A percentile compares a stretch with the other conserved stretches of the same genome.
Conservation (phyloP, 495 filamentous ascomycete genomes). For the Gamarada debralockiae region DNA sequence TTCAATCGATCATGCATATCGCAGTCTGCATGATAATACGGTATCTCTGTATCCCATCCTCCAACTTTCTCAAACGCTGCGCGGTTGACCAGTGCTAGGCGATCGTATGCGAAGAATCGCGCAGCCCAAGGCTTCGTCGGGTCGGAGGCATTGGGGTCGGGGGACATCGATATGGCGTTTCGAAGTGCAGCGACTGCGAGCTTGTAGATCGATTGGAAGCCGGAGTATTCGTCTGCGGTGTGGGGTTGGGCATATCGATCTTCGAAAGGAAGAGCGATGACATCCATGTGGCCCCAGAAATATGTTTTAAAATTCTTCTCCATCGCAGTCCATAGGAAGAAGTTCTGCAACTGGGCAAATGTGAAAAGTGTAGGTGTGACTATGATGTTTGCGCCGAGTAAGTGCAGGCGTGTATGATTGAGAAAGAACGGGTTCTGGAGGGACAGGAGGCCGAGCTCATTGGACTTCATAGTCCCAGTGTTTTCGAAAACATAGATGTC, state of each 20-base stretch:
- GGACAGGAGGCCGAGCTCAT: slow-evolving; percentile 42
- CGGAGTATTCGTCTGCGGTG: too few relatives aligned
- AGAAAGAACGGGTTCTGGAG: slow-evolving; percentile 61
- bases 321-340: slow-evolving; percentile 44
- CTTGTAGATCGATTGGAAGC: slow-evolving; percentile 51
- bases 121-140: slow-evolving; percentile 36
- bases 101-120: slow-evolving; percentile 54
- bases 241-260: slow-evolving; percentile 29
- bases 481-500: slow-evolving; percentile 62
- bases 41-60: slow-evolving; percentile 55
- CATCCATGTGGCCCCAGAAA: slow-evolving; percentile 57
- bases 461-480: slow-evolving; percentile 54
- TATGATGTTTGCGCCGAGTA: slow-evolving; percentile 52
- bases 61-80: slow-evolving; percentile 46
- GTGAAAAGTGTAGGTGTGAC: slow-evolving; percentile 52
- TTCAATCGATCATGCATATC: slow-evolving; percentile 50
- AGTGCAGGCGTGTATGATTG: slow-evolving; percentile 46
- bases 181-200: slow-evolving; percentile 41
- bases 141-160: slow-evolving; percentile 19
- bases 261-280: slow-evolving; percentile 52
- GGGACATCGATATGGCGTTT: slow-evolving; percentile 17
- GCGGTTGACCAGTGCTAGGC: slow-evolving; percentile 52
- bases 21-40: slow-evolving; percentile 57
- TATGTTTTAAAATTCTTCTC: slow-evolving; percentile 44
- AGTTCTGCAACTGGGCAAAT: slow-evolving; percentile 63